Evolutionary conservation across 2,329 filamentous ascomycete genomes (phyloP).

Genomic region (Pseudocercospora musae): DNA sequence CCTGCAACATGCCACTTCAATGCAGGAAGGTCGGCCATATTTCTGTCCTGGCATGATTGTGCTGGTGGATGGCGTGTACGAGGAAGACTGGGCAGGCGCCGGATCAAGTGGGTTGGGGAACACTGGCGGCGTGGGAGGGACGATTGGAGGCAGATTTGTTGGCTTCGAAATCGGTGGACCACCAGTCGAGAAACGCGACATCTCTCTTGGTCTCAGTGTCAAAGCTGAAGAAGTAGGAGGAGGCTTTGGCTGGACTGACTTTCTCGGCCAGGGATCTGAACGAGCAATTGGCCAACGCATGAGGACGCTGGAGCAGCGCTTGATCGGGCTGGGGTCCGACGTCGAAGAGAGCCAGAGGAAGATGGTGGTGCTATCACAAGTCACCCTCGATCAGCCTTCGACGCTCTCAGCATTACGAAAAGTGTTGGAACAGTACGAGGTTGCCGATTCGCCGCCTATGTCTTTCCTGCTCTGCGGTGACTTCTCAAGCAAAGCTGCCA

Average conservation of each 20-base stretch:
- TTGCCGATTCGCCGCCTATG: conserved; percentile 61
- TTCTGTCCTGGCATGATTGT: conserved; percentile 96
- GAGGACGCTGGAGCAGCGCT: conserved; percentile 70
- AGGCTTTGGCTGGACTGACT: conserved; percentile 96
- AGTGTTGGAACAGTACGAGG: conserved; percentile 71
- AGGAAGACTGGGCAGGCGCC: conserved; percentile 76
- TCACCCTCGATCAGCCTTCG: conserved; percentile 81
- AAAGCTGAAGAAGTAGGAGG: conserved; percentile 61
- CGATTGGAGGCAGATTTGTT: conserved; percentile 87
- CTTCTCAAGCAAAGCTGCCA: conserved; percentile 61
- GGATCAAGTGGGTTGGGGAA: conserved; percentile 61
- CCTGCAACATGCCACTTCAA: conserved; percentile 71
- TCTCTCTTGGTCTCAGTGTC: conserved; percentile 65
- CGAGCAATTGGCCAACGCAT: conserved; percentile 78
- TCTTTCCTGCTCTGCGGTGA: conserved; percentile 82
- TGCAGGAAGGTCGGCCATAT: conserved; percentile 78
- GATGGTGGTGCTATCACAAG: conserved; percentile 76
- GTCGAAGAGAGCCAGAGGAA: conserved; percentile 37
- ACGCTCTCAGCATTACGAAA: conserved; percentile 77
- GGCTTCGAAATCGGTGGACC: conserved; percentile 89
- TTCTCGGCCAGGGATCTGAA: conserved; percentile 86
- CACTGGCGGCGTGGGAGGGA: conserved; percentile 79
- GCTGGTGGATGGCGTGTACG: conserved; percentile 91
- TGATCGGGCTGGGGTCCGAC: conserved; percentile 48
- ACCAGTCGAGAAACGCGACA: conserved; percentile 78